Percentiles rank a stretch among this genome's conserved stretches.
phyloP scores from a whole-genome alignment of 257 asterid genomes.

The Solanum bulbocastanum region DNA sequence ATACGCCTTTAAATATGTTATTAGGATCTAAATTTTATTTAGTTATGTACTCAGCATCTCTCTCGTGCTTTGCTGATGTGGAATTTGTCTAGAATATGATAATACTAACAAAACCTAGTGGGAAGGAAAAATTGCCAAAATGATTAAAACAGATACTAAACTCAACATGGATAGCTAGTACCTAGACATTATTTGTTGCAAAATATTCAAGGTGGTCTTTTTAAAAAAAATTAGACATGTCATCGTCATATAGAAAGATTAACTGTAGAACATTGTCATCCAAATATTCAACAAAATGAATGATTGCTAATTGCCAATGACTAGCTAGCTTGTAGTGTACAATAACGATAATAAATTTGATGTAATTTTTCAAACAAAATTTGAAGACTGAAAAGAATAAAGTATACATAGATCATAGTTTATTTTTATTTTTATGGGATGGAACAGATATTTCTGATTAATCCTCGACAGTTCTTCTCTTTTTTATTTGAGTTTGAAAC shows the following conservation, averaged over 20 bases:
- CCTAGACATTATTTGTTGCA: neutral
- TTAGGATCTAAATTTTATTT: neutral
- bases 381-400: neutral
- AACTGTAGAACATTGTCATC: neutral
- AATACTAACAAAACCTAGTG: neutral
- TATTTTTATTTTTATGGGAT: neutral
- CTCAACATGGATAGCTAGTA: neutral
- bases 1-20: neutral
- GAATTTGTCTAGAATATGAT: neutral
- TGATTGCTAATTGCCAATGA: neutral
- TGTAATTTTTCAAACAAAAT: neutral
- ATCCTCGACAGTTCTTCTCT: neutral
- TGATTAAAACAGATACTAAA: neutral
- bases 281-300: neutral
- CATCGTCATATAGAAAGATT: neutral
- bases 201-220: neutral
- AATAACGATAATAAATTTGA: neutral
- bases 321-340: neutral
- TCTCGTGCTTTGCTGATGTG: neutral
- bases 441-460: accelerated
- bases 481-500: neutral
- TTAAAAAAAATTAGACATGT: neutral
- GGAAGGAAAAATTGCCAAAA: neutral
- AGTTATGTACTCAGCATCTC: neutral
- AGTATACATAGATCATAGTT: accelerated